Conservation (phyloP, 2,329 filamentous ascomycete species). For the Septoria linicola region DNA sequence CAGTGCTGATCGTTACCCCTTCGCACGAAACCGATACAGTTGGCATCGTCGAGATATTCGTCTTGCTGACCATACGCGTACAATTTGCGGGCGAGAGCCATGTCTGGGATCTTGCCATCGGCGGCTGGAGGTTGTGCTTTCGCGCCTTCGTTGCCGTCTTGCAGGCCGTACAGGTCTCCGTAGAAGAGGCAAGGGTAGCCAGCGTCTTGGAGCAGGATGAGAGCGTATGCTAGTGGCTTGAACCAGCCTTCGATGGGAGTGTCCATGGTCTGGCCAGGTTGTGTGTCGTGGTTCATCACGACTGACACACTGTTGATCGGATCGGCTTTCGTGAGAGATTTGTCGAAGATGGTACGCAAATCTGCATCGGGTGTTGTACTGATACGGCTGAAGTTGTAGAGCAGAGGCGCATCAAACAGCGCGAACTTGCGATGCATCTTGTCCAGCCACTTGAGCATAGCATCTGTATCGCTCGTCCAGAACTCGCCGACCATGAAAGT, state of each 20-base stretch:
- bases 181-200: constrained; percentile 68
- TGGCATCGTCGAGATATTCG: constrained; percentile 61
- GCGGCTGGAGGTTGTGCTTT: constrained; percentile 49
- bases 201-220: constrained; percentile 64
- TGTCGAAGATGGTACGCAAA: constrained; percentile 46
- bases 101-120: constrained; percentile 48
- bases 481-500: constrained; percentile 70
- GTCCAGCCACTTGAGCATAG: constrained; percentile 54
- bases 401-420: constrained; percentile 66
- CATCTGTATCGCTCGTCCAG: constrained; percentile 59
- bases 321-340: constrained; percentile 22
- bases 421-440: constrained; percentile 56
- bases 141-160: constrained; percentile 60
- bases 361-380: constrained; percentile 57
- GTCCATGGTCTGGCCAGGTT: constrained; percentile 61
- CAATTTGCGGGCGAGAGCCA: constrained; percentile 61
- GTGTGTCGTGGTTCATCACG: constrained; percentile 66
- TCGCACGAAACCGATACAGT: constrained; percentile 62
- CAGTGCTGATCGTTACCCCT: constrained; percentile 51
- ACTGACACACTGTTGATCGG: constrained; percentile 22
- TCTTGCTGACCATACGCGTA: constrained; percentile 65
- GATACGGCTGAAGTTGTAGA: constrained; percentile 61
- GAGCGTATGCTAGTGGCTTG: constrained; percentile 68
- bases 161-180: constrained; percentile 55
- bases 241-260: constrained; percentile 65